Conservation (phyloP, 2,329 filamentous ascomycete genomes). For the Scedosporium dehoogii region DNA sequence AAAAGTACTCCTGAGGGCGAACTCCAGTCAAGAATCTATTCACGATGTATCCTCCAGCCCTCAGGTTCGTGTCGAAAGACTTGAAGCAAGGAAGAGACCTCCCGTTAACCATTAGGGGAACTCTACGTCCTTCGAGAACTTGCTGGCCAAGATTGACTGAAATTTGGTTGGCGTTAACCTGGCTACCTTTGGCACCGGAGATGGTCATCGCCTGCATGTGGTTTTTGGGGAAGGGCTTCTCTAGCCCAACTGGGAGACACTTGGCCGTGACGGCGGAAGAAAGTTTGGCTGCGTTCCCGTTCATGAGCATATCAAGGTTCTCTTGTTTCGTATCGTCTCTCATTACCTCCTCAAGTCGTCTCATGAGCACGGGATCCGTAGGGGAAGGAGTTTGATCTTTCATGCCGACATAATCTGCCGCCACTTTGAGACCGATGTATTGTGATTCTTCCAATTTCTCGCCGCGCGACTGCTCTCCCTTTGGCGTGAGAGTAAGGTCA, state of each 20-base stretch:
- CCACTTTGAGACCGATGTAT: slow-evolving; percentile 65
- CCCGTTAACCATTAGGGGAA: slow-evolving; percentile 95
- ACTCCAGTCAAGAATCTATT: slow-evolving; percentile 98
- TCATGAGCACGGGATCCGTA: slow-evolving; percentile 60
- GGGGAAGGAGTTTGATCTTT: slow-evolving; percentile 51
- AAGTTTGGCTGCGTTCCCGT: slow-evolving; percentile 56
- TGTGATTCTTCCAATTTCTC: slow-evolving; percentile 59
- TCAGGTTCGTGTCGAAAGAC: slow-evolving; percentile 78
- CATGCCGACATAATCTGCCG: slow-evolving; percentile 80
- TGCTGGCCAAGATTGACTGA: slow-evolving; percentile 97
- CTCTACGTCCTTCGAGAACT: slow-evolving; percentile 86
- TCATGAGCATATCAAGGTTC: slow-evolving; percentile 81
- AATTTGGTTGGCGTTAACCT: slow-evolving; percentile 94
- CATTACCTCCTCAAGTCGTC: slow-evolving; percentile 77
- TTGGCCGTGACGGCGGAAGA: slow-evolving; percentile 69
- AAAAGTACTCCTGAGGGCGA: slow-evolving; percentile 95
- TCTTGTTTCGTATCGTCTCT: slow-evolving; percentile 87
- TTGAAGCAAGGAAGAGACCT: slow-evolving; percentile 93
- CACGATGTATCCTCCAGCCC: slow-evolving; percentile 87
- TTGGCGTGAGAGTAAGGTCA: slow-evolving; percentile 73
- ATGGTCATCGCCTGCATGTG: slow-evolving; percentile 99
- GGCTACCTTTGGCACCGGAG: slow-evolving; percentile 86
- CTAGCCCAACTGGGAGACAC: slow-evolving; percentile 72
- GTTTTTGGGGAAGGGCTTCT: slow-evolving; percentile 90
- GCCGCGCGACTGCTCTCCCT: slow-evolving; percentile 64